Conservation (phyloP, 2,329 filamentous ascomycete genomes). For the Aspergillus felis region DNA sequence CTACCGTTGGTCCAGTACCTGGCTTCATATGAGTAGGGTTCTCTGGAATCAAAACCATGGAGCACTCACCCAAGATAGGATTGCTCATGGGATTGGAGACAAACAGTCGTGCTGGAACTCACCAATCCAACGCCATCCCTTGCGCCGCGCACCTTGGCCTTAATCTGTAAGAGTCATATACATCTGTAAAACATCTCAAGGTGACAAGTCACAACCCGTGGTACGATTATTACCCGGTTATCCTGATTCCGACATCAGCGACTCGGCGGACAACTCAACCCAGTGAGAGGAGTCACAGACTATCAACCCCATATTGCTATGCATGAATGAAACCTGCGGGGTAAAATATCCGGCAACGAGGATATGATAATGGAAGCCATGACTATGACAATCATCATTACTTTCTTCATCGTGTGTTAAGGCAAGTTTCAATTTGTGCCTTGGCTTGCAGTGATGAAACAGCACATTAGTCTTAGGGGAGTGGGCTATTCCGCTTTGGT, state of each 20-base stretch:
- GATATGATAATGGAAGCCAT: background rate
- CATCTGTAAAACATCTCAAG: no score
- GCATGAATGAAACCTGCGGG: conserved; percentile 20
- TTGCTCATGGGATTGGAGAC: conserved; percentile 58
- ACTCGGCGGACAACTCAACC: no score
- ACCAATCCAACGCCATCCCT: no score
- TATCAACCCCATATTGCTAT: no score
- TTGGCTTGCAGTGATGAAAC: background rate
- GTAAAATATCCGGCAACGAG: conserved; percentile 39
- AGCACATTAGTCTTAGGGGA: background rate
- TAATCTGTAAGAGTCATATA: no score
- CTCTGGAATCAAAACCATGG: background rate
- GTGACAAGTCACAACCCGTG: no score
- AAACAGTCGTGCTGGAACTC: conserved; percentile 30
- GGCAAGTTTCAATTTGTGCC: background rate
- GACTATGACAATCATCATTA: no score
- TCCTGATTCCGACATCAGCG: background rate
- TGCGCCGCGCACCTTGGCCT: conserved; percentile 19
- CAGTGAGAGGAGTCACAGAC: no score
- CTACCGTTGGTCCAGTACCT: conserved; percentile 47
- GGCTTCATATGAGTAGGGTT: conserved; percentile 22
- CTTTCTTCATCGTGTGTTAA: background rate
- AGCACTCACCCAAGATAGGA: conserved; percentile 37
- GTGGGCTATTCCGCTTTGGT: conserved; percentile 3
- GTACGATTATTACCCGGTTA: background rate